Percentiles rank a stretch among this genome's conserved stretches.
phyloP scores from a whole-genome alignment of 768 basidiomycete genomes.

The Phylloporus scabripes region DNA sequence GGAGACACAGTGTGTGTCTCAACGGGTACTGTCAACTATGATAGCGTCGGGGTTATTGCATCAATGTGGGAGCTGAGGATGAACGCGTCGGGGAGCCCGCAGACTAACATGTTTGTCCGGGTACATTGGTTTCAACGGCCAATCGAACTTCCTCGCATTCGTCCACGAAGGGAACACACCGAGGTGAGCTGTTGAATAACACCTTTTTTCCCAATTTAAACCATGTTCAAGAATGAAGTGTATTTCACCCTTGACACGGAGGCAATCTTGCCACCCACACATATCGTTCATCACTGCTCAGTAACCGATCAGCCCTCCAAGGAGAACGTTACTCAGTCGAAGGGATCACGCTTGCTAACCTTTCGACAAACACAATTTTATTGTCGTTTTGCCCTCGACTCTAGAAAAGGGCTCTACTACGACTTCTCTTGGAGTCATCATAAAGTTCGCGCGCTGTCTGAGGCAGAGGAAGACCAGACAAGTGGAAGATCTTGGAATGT shows the following conservation, averaged over 20 bases:
- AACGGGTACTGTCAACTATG: constrained; percentile 37
- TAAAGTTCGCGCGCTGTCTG: constrained; percentile 34
- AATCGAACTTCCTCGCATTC: constrained; percentile 51
- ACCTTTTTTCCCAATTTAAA: neutral
- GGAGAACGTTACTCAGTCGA: constrained; percentile 8
- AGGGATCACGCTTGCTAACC: constrained; percentile 9
- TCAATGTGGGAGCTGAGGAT: constrained; percentile 56
- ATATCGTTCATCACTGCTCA: constrained; percentile 48
- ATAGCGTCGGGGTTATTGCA: constrained; percentile 65
- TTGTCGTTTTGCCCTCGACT: constrained; percentile 56
- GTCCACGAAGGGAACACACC: constrained; percentile 54
- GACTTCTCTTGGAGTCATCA: constrained; percentile 55
- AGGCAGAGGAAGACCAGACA: constrained; percentile 23
- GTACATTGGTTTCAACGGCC: constrained; percentile 78
- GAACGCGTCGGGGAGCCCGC: constrained; percentile 26
- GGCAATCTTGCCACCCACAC: constrained; percentile 45
- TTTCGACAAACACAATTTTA: constrained; percentile 35
- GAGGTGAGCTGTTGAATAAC: constrained; percentile 40
- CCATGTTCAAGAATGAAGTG: constrained; percentile 57
- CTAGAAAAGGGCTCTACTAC: constrained; percentile 57
- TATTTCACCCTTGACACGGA: constrained; percentile 55
- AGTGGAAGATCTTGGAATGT: constrained; percentile 48
- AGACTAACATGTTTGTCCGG: constrained; percentile 46
- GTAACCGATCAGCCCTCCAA: constrained; percentile 33
- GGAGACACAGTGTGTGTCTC: constrained; percentile 68